These are phyloP conservation scores for Cystofilobasidium capitatum DNA, from an alignment of 768 basidiomycete species.

Conservation along the genomic window DNA sequence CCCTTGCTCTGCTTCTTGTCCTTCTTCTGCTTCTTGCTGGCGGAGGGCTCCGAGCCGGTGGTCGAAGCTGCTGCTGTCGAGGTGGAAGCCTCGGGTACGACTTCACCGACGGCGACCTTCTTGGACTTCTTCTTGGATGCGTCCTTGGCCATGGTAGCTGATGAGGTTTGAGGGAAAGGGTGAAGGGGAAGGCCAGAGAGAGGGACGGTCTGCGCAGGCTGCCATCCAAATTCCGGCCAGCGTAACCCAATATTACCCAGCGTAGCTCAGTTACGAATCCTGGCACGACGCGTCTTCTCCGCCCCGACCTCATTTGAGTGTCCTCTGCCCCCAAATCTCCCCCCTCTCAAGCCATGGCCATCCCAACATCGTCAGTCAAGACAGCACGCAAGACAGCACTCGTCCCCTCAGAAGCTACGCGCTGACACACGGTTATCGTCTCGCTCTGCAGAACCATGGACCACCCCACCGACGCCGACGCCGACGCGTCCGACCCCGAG, in stretches of 20 bases:
- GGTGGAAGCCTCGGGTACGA: not conserved
- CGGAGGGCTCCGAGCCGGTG: not conserved
- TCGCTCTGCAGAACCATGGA: too few relatives aligned
- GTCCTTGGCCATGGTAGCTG: conserved; percentile 18
- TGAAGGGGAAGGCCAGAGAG: not conserved
- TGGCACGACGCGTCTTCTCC: too few relatives aligned
- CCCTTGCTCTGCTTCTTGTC: conserved; percentile 14
- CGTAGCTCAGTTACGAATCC: too few relatives aligned
- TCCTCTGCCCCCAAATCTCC: too few relatives aligned
- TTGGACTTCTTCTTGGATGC: conserved; percentile 12
- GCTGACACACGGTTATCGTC: too few relatives aligned
- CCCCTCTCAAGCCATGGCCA: too few relatives aligned
- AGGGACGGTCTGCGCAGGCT: not conserved
- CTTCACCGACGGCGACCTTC: not conserved
- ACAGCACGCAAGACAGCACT: too few relatives aligned
- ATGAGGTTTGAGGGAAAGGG: not conserved
- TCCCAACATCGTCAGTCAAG: too few relatives aligned
- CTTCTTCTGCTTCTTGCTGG: conserved; percentile 22
- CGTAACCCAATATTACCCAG: too few relatives aligned
- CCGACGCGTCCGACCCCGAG: conserved; percentile 42
- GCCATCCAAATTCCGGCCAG: too few relatives aligned
- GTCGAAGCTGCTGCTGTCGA: conserved; percentile 2
- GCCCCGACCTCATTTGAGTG: too few relatives aligned
- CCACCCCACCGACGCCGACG: conserved; percentile 5
- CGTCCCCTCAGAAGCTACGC: too few relatives aligned